These are phyloP conservation scores for Penicillium brasilianum DNA, from an alignment of 2,329 filamentous ascomycete species.

Conservation along the genomic window DNA sequence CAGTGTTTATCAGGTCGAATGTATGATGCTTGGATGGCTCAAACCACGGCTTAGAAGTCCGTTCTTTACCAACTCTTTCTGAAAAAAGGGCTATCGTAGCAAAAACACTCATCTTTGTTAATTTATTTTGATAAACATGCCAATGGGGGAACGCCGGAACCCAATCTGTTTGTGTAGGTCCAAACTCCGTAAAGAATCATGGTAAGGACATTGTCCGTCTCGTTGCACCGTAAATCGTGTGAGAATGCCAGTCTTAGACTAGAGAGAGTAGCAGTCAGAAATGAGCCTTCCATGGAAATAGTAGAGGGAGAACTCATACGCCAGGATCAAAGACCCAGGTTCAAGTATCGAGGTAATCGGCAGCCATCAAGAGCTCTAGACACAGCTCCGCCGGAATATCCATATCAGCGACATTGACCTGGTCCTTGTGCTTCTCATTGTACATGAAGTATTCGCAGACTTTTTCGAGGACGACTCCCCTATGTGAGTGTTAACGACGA, in stretches of 20 bases:
- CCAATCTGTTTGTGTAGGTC: conserved; percentile 7
- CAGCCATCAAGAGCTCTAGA: conserved; percentile 68
- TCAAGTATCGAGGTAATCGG: conserved; percentile 65
- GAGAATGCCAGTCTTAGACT: neutral
- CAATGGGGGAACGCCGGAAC: conserved; percentile 10
- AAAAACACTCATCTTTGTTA: neutral
- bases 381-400: conserved; percentile 69
- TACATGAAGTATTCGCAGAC: conserved; percentile 74
- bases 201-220: conserved; percentile 9
- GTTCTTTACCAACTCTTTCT: neutral
- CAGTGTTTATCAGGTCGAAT: conserved; percentile 35
- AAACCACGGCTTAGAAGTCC: neutral
- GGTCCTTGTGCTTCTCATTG: conserved; percentile 66
- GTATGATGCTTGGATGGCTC: conserved; percentile 47
- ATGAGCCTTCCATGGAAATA: neutral
- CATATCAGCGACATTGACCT: conserved; percentile 67
- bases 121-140: conserved; percentile 1
- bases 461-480: conserved; percentile 68
- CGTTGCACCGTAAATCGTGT: conserved; percentile 25
- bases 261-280: neutral
- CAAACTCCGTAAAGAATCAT: conserved; percentile 20
- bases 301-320: neutral
- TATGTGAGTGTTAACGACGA: conserved; percentile 32
- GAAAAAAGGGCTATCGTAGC: neutral
- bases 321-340: conserved; percentile 28